Evolutionary conservation across 2,329 filamentous ascomycete genomes (phyloP), one percentile per base, ranked within the genome.

Genomic region (Cladophialophora psammophila): DNA sequence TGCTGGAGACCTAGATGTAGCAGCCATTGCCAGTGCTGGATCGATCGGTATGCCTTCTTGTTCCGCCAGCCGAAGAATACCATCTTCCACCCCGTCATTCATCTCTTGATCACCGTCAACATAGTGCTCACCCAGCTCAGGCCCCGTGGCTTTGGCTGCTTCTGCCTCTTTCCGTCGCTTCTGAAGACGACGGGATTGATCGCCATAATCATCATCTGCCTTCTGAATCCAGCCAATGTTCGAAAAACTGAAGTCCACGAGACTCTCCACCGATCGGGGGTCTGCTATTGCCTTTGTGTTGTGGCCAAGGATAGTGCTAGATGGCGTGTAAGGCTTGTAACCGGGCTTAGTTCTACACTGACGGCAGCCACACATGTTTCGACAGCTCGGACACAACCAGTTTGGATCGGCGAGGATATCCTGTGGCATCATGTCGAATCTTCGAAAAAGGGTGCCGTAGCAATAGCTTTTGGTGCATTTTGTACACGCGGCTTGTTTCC

Each of bases 251-350:
- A 97, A 97, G 76, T 98, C 93, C 8, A 98, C 93, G 26, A 98
- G 85, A 31, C 89, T 90, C 77, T 98, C 94, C 5, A 97, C 88
- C 74, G 94, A 97, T 67, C 95, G 89, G 60, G 92, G 90, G 78
- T 99, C 95, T 1, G 95, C 94, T 57, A 98, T 89, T 38, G 91
- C 90, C 62, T 89, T 91, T 0, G 95, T 99, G 72, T 98, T 93
- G 74, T 97, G 93, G 0, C 95, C 95, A 1, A 98, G 86, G 1
- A 94, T 83, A 0, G 93, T 97, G 65, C 91, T 92, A 74, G 92
- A 95, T 0, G 95, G 95, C 60, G 91, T 88, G 74, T 97, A 97
- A 0, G 94, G 91, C 12, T 53, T 85, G 73, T 91, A 91, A n/a
- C 86, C 88, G 8, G 83, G 81, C 66, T 87, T 84, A 50, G 88